These are phyloP conservation scores for Aspergillus sp. DNA, from an alignment of 2,329 filamentous ascomycete species.

Conservation along the genomic window DNA sequence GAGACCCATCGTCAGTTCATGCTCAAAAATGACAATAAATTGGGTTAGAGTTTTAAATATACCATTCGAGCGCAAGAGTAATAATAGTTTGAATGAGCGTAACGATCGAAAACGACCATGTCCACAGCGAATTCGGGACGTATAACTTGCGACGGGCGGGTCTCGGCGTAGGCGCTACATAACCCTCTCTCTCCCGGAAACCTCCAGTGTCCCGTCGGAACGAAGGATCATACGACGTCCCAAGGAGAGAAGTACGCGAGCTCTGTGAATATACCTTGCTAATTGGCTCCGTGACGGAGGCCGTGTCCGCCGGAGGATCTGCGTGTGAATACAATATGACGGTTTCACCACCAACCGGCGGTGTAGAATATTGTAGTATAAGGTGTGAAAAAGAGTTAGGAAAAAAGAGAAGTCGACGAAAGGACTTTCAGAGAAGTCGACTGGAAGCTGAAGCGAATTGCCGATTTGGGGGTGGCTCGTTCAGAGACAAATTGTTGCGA, in stretches of 20 bases:
- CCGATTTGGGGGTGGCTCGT: neutral
- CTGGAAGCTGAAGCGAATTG: neutral
- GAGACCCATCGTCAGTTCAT: neutral
- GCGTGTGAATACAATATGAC: constrained; percentile 24
- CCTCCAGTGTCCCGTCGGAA: constrained; percentile 43
- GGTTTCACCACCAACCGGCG: constrained; percentile 26
- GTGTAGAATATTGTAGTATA: constrained; percentile 1
- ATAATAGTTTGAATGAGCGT: constrained; percentile 69
- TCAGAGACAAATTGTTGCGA: neutral
- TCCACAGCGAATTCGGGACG: constrained; percentile 76
- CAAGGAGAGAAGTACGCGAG: constrained; percentile 51
- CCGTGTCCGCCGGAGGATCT: constrained; percentile 18
- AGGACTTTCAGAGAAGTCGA: neutral
- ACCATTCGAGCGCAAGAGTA: constrained; percentile 80
- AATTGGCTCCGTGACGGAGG: constrained; percentile 35
- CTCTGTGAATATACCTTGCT: constrained; percentile 51
- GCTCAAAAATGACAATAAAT: neutral
- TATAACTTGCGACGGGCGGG: constrained; percentile 50
- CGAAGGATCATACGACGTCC: constrained; percentile 46
- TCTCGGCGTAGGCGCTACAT: constrained; percentile 34
- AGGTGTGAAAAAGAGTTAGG: neutral
- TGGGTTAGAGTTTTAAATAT: constrained; percentile 34
- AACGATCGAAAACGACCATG: constrained; percentile 71
- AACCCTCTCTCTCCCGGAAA: constrained; percentile 46
- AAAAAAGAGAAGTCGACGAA: neutral